Percentiles rank a stretch among this genome's conserved stretches.
These are phyloP conservation scores for Penicillium sp. DNA, from an alignment of 2,329 filamentous ascomycete genomes.

Conservation along the genomic window DNA sequence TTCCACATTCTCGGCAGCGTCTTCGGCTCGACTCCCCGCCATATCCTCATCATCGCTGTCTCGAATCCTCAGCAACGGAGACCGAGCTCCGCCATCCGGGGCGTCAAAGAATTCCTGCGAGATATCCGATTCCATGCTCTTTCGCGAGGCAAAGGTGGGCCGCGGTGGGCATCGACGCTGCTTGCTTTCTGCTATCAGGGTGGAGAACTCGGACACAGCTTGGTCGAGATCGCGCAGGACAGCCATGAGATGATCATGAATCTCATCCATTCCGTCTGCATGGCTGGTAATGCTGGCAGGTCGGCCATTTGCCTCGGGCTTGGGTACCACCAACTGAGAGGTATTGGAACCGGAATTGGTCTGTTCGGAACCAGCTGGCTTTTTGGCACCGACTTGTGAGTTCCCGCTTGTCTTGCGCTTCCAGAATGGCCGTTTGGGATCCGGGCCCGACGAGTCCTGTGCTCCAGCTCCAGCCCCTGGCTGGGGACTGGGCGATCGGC, in stretches of 20 bases:
- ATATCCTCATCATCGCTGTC: conserved; percentile 64
- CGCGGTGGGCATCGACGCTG: conserved; percentile 57
- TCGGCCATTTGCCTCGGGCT: conserved; percentile 33
- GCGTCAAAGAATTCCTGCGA: conserved; percentile 95
- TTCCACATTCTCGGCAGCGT: conserved; percentile 40
- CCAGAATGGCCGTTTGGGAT: conserved; percentile 77
- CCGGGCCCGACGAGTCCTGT: conserved; percentile 26
- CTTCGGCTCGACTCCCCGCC: conserved; percentile 20
- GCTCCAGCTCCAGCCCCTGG: conserved; percentile 11
- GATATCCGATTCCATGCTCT: conserved; percentile 75
- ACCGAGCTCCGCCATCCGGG: conserved; percentile 56
- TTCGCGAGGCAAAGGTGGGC: conserved; percentile 51
- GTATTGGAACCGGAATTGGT: conserved; percentile 36
- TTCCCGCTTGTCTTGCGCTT: conserved; percentile 70
- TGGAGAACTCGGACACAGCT: conserved; percentile 75
- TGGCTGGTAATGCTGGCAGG: conserved; percentile 29
- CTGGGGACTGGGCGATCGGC: conserved; percentile 32
- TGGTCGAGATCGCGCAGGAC: conserved; percentile 79
- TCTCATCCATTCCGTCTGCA: conserved; percentile 54
- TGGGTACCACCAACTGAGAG: conserved; percentile 48
- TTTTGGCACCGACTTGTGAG: conserved; percentile 33
- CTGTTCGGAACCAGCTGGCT: conserved; percentile 39
- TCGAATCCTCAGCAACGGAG: conserved; percentile 69
- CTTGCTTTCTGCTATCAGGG: conserved; percentile 71
- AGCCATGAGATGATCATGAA: conserved; percentile 77